Conservation (phyloP, 176 grass and related monocot genomes). For the Phoenix dactylifera region DNA sequence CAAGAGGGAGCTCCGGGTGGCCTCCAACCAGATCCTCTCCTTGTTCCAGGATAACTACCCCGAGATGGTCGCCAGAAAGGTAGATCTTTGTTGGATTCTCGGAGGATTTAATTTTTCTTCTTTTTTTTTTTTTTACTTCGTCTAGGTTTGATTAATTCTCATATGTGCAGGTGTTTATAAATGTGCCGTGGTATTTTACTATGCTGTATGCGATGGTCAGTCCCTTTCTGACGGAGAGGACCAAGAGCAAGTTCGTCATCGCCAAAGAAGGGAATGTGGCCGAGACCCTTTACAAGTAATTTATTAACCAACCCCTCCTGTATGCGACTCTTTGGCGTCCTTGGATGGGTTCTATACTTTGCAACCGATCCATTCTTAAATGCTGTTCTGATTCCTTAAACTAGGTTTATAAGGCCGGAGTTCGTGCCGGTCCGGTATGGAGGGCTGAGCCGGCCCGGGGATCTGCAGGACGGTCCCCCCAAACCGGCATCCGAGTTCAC, state of each 20-base stretch:
- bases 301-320: not conserved
- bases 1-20: constrained; percentile 75
- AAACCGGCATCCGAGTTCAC: constrained; percentile 97
- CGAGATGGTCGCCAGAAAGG: constrained; percentile 94
- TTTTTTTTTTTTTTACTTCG: no score
- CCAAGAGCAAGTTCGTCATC: constrained; percentile 98
- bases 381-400: no score
- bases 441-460: constrained; percentile 64
- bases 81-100: not conserved
- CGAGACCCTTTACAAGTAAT: constrained; percentile 86
- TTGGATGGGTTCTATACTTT: no score
- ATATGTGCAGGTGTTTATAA: constrained; percentile 61
- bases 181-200: constrained; percentile 96
- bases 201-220: constrained; percentile 83
- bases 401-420: constrained; percentile 84
- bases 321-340: no score
- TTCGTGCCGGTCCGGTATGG: constrained; percentile 90
- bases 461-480: constrained; percentile 76
- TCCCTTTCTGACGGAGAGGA: constrained; percentile 89
- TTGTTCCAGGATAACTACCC: constrained; percentile 99
- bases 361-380: no score
- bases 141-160: no score
- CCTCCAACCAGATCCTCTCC: constrained; percentile 79
- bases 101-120: no score
- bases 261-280: constrained; percentile 87